phyloP scores from a whole-genome alignment of 2,329 filamentous ascomycete species.

The Pyricularia grisea region DNA sequence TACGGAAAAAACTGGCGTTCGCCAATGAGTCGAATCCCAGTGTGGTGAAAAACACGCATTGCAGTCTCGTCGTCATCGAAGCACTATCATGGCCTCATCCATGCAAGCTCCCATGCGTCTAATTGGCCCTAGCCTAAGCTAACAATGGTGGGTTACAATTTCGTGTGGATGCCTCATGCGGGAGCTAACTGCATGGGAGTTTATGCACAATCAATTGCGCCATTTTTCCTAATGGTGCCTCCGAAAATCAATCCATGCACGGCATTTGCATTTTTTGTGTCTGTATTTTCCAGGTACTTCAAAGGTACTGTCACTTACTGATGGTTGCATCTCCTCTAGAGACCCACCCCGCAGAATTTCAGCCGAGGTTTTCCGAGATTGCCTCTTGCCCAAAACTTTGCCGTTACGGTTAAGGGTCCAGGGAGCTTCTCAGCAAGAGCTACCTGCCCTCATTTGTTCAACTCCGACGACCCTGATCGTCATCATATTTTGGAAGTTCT shows the following conservation, averaged over 20 bases:
- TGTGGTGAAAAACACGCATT: background rate
- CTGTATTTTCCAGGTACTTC: background rate
- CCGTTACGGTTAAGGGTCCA: too few species aligned
- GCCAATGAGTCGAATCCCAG: too few species aligned
- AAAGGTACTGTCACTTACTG: too few species aligned
- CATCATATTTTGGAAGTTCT: background rate
- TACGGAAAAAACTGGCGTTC: too few species aligned
- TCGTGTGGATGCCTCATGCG: background rate
- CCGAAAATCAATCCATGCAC: too few species aligned
- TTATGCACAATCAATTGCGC: background rate
- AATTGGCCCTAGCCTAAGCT: background rate
- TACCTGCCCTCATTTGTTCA: too few species aligned
- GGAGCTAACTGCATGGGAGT: background rate
- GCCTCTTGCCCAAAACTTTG: too few species aligned
- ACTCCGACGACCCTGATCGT: background rate
- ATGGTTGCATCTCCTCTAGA: too few species aligned
- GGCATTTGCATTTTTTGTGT: too few species aligned
- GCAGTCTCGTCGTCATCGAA: background rate
- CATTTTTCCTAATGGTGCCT: background rate
- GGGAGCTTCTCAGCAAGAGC: too few species aligned
- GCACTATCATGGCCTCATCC: background rate
- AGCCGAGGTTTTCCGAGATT: too few species aligned
- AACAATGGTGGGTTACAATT: background rate
- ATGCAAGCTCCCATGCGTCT: background rate
- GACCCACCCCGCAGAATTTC: too few species aligned